phyloP scores from a whole-genome alignment of 2,329 filamentous ascomycete genomes.

The Talaromyces piceae region DNA sequence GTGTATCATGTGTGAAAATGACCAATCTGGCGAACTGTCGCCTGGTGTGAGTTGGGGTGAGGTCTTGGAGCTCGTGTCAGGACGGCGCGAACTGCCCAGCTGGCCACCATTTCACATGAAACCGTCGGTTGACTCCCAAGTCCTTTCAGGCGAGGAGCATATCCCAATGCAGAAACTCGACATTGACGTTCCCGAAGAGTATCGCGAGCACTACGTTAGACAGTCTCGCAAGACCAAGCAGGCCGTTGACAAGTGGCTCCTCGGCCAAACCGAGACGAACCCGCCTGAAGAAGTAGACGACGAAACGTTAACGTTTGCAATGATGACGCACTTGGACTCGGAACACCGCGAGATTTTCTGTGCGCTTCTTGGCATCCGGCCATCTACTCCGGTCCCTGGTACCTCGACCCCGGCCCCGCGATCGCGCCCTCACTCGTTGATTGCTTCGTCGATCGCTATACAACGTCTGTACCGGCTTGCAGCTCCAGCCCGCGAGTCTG shows the following conservation, averaged over 20 bases:
- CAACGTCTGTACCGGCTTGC: slow-evolving; percentile 76
- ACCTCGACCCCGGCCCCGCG: slow-evolving; percentile 55
- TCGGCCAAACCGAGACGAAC: slow-evolving; percentile 66
- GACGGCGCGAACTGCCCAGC: slow-evolving; percentile 71
- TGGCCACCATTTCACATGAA: slow-evolving; percentile 84
- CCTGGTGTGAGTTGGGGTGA: slow-evolving; percentile 86
- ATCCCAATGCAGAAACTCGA: slow-evolving; percentile 72
- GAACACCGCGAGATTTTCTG: slow-evolving; percentile 76
- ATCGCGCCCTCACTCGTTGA: slow-evolving; percentile 63
- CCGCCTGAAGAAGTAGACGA: slow-evolving; percentile 87
- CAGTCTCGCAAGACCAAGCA: slow-evolving; percentile 88
- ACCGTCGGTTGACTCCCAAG: slow-evolving; percentile 49
- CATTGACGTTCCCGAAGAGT: slow-evolving; percentile 89
- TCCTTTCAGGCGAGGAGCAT: slow-evolving; percentile 46
- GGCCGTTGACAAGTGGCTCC: slow-evolving; percentile 87
- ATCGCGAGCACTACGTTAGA: slow-evolving; percentile 81
- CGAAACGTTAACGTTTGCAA: slow-evolving; percentile 87
- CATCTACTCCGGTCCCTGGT: slow-evolving; percentile 52
- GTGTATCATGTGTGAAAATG: slow-evolving; percentile 73
- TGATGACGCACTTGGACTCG: slow-evolving; percentile 74
- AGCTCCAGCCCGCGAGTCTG: slow-evolving; percentile 70
- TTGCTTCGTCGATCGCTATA: slow-evolving; percentile 68
- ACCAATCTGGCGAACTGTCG: slow-evolving; percentile 49
- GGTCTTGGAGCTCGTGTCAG: slow-evolving; percentile 85
- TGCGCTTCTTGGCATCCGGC: slow-evolving; percentile 60